phyloP scores from a whole-genome alignment of 371 early-diverging fungal species.

The Ordospora pajunii region DNA sequence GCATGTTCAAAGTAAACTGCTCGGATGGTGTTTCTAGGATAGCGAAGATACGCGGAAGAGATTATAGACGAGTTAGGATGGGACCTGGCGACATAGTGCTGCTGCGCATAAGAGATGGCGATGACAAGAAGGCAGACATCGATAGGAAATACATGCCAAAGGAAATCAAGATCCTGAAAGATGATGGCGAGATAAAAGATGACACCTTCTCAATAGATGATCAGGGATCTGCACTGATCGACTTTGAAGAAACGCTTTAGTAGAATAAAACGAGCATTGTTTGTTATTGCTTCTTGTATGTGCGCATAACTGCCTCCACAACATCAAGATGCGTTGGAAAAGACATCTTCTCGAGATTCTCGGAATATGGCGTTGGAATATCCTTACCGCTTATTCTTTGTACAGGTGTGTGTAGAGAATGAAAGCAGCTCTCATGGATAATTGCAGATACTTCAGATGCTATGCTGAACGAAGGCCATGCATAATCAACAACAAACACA shows the following conservation, averaged over 20 bases:
- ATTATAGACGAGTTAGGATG: constrained; percentile 89
- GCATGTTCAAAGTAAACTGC: constrained; percentile 81
- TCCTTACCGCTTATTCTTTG: constrained; percentile 87
- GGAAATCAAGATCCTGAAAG: constrained; percentile 85
- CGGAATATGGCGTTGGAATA: constrained; percentile 92
- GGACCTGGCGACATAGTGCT: constrained; percentile 85
- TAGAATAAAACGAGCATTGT: neutral
- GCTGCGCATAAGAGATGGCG: constrained; percentile 82
- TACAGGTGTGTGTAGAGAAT: constrained; percentile 77
- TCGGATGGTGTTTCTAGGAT: constrained; percentile 79
- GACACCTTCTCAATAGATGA: constrained; percentile 62
- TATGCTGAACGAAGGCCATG: constrained; percentile 88
- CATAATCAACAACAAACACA: constrained; percentile 87
- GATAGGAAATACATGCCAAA: constrained; percentile 88
- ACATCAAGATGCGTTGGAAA: constrained; percentile 72
- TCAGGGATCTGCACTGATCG: constrained; percentile 9
- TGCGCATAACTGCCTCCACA: constrained; percentile 63
- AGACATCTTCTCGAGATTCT: constrained; percentile 77
- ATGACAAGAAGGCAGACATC: constrained; percentile 88
- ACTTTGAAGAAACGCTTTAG: constrained; percentile 33
- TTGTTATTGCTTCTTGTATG: neutral
- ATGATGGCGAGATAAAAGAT: constrained; percentile 83
- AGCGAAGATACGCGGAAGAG: constrained; percentile 88
- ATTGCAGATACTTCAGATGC: constrained; percentile 89
- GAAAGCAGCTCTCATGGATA: constrained; percentile 78